Evolutionary conservation across 805 yeast genomes (phyloP).

Genomic region (Pichia eremophila): DNA sequence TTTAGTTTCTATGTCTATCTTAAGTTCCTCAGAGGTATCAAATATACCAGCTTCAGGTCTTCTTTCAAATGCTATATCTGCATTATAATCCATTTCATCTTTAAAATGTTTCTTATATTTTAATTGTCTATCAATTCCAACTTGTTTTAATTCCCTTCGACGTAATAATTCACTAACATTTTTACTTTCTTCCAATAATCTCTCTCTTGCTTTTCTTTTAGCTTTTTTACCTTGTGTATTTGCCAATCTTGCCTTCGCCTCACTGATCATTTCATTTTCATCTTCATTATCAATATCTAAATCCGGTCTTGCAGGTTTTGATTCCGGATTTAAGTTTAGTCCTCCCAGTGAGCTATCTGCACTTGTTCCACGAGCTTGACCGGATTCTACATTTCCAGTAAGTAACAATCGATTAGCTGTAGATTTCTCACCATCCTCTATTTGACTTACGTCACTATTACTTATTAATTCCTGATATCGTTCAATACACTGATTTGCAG

Average conservation of each 20-base stretch:
- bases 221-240: constrained; percentile 95
- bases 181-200: constrained; percentile 69
- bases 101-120: constrained; percentile 44
- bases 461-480: constrained; percentile 68
- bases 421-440: constrained; percentile 18
- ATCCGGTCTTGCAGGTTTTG: constrained; percentile 76
- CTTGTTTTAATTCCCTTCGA: constrained; percentile 71
- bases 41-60: constrained; percentile 59
- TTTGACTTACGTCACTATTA: constrained; percentile 24
- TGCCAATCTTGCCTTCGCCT: constrained; percentile 84
- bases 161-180: constrained; percentile 69
- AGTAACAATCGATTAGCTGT: constrained; percentile 12
- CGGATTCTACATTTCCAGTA: constrained; percentile 14
- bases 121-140: constrained; percentile 50
- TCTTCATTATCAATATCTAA: constrained; percentile 74
- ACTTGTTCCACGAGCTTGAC: constrained; percentile 2
- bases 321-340: constrained; percentile 63
- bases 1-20: constrained; percentile 18
- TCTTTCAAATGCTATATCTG: constrained; percentile 73
- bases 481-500: constrained; percentile 81
- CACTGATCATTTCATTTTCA: constrained; percentile 87
- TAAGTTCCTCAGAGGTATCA: constrained; percentile 53
- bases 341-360: constrained; percentile 33
- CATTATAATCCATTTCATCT: constrained; percentile 70
- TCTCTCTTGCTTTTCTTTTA: constrained; percentile 77